Conservation (phyloP, 2,329 filamentous ascomycete genomes). For the Pseudogymnoascus sp. region DNA sequence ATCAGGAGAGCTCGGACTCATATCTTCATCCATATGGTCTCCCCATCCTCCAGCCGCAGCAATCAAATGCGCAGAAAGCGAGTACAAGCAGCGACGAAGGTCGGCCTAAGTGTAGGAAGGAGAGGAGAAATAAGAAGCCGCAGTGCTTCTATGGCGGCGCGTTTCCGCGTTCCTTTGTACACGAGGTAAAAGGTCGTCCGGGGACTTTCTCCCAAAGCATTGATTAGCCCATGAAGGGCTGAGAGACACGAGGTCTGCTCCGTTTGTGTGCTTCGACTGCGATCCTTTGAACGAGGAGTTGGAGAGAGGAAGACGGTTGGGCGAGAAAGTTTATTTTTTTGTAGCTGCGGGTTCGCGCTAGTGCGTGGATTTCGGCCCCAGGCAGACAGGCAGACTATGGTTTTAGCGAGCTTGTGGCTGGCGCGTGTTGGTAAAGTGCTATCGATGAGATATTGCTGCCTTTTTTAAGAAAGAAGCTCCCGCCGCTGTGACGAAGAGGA, state of each 20-base stretch:
- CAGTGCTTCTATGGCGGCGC: conserved; percentile 99
- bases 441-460: not conserved
- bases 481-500: not conserved
- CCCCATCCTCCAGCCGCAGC: conserved; percentile 24
- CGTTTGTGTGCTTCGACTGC: conserved; percentile 98
- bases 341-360: conserved; percentile 1
- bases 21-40: conserved; percentile 74
- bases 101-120: conserved; percentile 34
- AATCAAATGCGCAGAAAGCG: conserved; percentile 25
- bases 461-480: not conserved
- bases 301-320: conserved; percentile 33
- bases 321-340: conserved; percentile 8
- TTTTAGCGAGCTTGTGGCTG: not conserved
- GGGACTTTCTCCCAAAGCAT: conserved; percentile 99
- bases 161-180: conserved; percentile 73
- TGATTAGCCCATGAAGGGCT: conserved; percentile 29
- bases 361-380: conserved; percentile 4
- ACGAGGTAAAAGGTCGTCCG: conserved; percentile 63
- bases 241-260: conserved; percentile 43
- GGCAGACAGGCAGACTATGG: not conserved
- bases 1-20: conserved; percentile 57
- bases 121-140: conserved; percentile 66
- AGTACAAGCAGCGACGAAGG: conserved; percentile 30
- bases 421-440: conserved; percentile 4
- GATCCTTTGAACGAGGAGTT: conserved; percentile 98